Base-by-base conservation (phyloP, 768 basidiomycete species). In the Lepiota brunneoincarnata region DNA sequence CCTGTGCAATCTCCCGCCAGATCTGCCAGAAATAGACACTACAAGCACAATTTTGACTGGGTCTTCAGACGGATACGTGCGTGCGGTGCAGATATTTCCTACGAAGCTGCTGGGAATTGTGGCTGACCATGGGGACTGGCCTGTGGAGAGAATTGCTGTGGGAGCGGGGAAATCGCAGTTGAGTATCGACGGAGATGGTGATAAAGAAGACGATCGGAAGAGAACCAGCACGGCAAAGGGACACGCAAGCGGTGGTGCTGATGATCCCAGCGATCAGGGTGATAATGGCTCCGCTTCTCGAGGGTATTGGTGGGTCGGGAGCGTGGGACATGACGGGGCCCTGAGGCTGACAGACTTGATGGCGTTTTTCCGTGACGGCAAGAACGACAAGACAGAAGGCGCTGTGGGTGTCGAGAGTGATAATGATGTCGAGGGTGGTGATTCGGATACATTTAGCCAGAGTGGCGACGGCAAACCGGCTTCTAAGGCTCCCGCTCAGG, bases 91-190 rank as follows among this genome's bases (percentile, higher is more conserved):
- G 63, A 75, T 97, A 34, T 77, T 95, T 54, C 95, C 95, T 1
- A 94, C 90, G 51, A 91, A 92, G 65, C 77, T 98, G 28, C 72
- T 96, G 40, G 95, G 95, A 17, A 86, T 95, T 45, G 86, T 98
- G 37, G 89, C 88, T 11, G 91, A 94, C 60, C 95, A 97, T 61
- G 92, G 91, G 4, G 89, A 92, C 56, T 93, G 91, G 71, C 94
- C 95, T 5, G 82, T 98, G 45, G 95, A 98, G 69, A 81, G 92
- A 21, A 84, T 97, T 38, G 83, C 81, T 17, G 72, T 95, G 23
- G 79, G 79, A 10, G 66, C 67, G 43, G 78, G 77, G 10, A 57
- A 55, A 10, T 61, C 63, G 38, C 69, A 70, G 49, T 51, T 73
- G 45, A 64, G 67, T 4, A 58, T 72, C 60, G 60, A 52, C n/a